Conservation (phyloP, 2,329 filamentous ascomycete species). For the Acarospora socialis region DNA sequence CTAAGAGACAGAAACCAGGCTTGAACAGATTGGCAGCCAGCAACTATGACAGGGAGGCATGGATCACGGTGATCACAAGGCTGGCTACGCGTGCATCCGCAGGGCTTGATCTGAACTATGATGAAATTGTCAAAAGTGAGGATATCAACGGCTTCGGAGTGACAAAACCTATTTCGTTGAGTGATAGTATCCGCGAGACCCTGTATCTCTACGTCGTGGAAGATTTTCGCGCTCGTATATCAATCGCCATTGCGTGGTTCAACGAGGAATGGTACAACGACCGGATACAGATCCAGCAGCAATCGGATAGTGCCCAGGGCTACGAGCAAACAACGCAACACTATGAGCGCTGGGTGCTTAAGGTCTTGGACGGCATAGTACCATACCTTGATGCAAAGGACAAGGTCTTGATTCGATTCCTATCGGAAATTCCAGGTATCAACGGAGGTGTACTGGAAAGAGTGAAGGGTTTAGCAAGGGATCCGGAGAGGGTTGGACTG, state of each 20-base stretch:
- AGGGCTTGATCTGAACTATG: constrained; percentile 50
- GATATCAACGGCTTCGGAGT: constrained; percentile 16
- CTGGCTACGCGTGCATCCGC: constrained; percentile 66
- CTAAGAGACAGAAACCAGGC: constrained; percentile 51
- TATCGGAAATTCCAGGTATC: constrained; percentile 80
- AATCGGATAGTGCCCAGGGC: constrained; percentile 30
- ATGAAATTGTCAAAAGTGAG: no score
- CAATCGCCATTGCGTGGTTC: constrained; percentile 83
- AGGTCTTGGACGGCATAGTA: constrained; percentile 75
- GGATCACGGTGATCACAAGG: constrained; percentile 76
- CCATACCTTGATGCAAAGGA: constrained; percentile 87
- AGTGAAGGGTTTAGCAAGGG: constrained; percentile 49
- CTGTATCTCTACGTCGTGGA: constrained; percentile 79
- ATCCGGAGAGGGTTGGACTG: constrained; percentile 48
- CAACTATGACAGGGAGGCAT: constrained; percentile 73
- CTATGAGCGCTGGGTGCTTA: constrained; percentile 67
- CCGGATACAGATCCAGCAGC: constrained; percentile 41
- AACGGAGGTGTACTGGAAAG: constrained; percentile 56
- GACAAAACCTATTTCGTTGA: constrained; percentile 34
- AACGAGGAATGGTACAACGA: constrained; percentile 99
- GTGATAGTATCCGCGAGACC: constrained; percentile 60
- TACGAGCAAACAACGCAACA: constrained; percentile 34
- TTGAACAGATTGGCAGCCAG: constrained; percentile 75
- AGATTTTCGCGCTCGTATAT: constrained; percentile 80
- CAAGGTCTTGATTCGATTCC: constrained; percentile 75